These are phyloP conservation scores for Aphanomyces astaci DNA, from an alignment of 352 stramenopile genomes.

Conservation along the genomic window DNA sequence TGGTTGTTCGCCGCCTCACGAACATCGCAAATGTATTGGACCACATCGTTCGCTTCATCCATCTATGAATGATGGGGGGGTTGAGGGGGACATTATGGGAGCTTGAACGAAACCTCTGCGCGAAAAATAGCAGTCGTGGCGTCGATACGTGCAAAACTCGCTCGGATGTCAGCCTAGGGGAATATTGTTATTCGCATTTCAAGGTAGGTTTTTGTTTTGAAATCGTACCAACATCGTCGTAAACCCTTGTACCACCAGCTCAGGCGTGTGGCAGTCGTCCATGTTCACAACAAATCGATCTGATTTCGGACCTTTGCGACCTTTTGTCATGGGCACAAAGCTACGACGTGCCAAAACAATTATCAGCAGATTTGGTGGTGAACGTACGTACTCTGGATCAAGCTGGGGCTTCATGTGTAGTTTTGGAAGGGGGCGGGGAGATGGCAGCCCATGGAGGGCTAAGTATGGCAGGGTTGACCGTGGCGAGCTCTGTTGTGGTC, in stretches of 20 bases:
- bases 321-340: conserved; percentile 7
- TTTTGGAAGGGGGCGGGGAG: conserved; percentile 12
- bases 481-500: not conserved
- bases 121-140: not conserved
- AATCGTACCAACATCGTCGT: not conserved
- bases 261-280: conserved; percentile 7
- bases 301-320: not conserved
- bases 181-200: not conserved
- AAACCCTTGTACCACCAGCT: not conserved
- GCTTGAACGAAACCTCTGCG: not conserved
- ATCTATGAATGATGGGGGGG: conserved; percentile 3
- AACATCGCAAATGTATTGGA: not conserved
- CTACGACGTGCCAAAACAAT: not conserved
- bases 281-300: not conserved
- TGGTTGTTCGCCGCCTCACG: not conserved
- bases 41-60: not conserved
- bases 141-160: conserved; percentile 5
- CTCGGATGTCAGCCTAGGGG: not conserved
- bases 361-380: not conserved
- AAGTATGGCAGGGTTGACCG: not conserved
- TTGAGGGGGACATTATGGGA: not conserved
- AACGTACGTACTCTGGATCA: not conserved
- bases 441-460: not conserved
- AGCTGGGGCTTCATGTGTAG: not conserved
- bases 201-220: not conserved